A percentile compares a stretch with the other conserved stretches of the same genome.
Conservation (phyloP, 352 stramenopile species). For the Phytophthora capsici region DNA sequence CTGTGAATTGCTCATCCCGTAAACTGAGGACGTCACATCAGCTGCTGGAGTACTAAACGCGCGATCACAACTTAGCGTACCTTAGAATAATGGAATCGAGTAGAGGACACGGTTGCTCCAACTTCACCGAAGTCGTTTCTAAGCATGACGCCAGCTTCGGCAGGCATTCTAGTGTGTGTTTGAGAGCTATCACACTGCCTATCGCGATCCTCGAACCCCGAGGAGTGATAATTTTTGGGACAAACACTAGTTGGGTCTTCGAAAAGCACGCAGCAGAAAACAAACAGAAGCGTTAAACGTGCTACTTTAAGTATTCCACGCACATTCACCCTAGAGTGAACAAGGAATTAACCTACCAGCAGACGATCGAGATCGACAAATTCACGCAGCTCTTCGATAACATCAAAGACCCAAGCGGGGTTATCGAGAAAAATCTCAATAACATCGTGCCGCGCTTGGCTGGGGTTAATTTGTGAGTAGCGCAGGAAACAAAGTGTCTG, state of each 20-base stretch:
- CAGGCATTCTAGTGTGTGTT: constrained; percentile 77
- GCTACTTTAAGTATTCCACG: too few species aligned
- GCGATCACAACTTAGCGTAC: constrained; percentile 27
- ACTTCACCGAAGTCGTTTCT: constrained; percentile 34
- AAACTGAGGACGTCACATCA: constrained; percentile 45
- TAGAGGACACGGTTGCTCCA: constrained; percentile 46
- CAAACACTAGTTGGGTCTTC: constrained; percentile 77
- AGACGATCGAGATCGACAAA: constrained; percentile 81
- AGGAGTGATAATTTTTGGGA: constrained; percentile 81
- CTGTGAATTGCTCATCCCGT: constrained; percentile 55
- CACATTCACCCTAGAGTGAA: too few species aligned
- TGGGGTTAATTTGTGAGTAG: too few species aligned
- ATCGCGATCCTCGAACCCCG: constrained; percentile 74
- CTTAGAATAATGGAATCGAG: constrained; percentile 75
- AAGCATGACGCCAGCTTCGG: constrained; percentile 65
- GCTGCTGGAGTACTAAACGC: neutral
- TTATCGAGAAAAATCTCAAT: constrained; percentile 80
- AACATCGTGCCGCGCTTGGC: constrained; percentile 72
- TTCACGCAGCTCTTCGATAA: constrained; percentile 72
- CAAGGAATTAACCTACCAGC: constrained; percentile 44
- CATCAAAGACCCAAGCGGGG: constrained; percentile 83
- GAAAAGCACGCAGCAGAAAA: too few species aligned
- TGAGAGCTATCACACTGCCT: constrained; percentile 83
- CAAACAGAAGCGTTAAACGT: neutral
- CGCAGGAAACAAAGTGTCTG: too few species aligned